Evolutionary conservation across 1,139 yeast genomes (phyloP), one percentile per base, ranked within the genome.

Genomic region (Protomyces inouyei): DNA sequence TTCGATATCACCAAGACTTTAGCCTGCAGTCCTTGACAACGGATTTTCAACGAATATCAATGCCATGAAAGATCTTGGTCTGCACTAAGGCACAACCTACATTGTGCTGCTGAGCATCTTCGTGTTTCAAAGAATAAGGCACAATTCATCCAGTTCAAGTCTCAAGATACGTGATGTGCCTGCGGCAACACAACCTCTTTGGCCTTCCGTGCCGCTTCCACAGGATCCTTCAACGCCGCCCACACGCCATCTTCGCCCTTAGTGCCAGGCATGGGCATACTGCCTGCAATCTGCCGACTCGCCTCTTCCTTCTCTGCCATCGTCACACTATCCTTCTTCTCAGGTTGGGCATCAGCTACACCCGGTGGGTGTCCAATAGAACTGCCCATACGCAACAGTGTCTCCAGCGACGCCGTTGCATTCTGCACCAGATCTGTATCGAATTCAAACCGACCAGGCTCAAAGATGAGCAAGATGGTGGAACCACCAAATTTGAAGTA

Each of bases 401-500:
- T 92, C 72, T 93, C 98, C 32, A 89, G 80, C 21, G 86, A 82
- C 23, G 83, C 81, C 35, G 75, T 76, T 0, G 97, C 88, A 73
- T 92, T 93, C 46, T 80, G 76, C 3, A 82, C 72, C 48, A 93
- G 74, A 73, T 93, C 98, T 0, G 84, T 76, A 74, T 93, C 98
- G 73, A 92, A 87, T 51, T 71, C 72, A 64, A 85, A 73, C 14
- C 68, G 71, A 8, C 74, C 76, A 3, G 73, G 73, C 65, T 81
- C 81, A 66, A 85, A 80, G 10, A 93, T 73, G 1, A 88, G 74
- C 5, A 93, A 78, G 16, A 90, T 80, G 0, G 98, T 93, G 0
- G 96, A 88, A 0, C 98, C 98, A 16, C 98, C 98, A 77, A 92
- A 93, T 73, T 91, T 89, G 79, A 93, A 93, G 72, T 89, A 92